Base-by-base conservation (phyloP, 2,329 filamentous ascomycete genomes). In the Pseudocercospora ulei region DNA sequence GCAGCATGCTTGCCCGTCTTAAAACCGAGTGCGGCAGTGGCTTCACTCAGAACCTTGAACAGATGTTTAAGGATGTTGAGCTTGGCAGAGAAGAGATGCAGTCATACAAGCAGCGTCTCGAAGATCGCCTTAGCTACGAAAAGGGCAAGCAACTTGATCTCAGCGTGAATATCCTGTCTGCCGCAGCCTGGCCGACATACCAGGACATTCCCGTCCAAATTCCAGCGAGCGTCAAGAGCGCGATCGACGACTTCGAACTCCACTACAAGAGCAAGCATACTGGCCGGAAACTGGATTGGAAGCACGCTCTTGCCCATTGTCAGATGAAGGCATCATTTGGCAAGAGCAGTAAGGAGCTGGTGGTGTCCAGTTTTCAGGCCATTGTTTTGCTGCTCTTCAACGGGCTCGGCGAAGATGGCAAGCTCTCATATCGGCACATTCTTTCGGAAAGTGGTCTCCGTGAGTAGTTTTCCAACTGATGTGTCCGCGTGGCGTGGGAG, bases 31-130 rank as follows among this genome's bases (percentile, higher is more conserved):
- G 90, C 57, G 90, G 90, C 24, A 81, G 83, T 8, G 82, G 76
- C 52, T 96, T 98, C 59, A 98, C 90, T 0, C 87, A 94, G 58
- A 98, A 98, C 55, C 70, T 99, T 0, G 92, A 99, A 63, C 84
- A 88, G 47, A 99, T 99, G 90, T 98, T 99, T 69, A 94, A 93
- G 61, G 90, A 99, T 56, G 85, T 96, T 61, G 87, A 95, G 57
- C 72, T 95, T 12, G 83, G 83, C 7, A 81, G 82, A 44, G 90
- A 96, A 53, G 88, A 96, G 58, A 93, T 96, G 80, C 65, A 72
- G n/a, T 76, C 81, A 0, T 98, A 93, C 65, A 90, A 81, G 60
- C 66, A 72, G 62, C 61, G 86, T 62, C 65, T 73, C 30, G 70
- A 75, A 46, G 71, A 73, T 64, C 69, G 73, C 9, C 31, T 58